Evolutionary conservation across 208 protist species (phyloP).

Genomic region (Crithidia brevicula): DNA sequence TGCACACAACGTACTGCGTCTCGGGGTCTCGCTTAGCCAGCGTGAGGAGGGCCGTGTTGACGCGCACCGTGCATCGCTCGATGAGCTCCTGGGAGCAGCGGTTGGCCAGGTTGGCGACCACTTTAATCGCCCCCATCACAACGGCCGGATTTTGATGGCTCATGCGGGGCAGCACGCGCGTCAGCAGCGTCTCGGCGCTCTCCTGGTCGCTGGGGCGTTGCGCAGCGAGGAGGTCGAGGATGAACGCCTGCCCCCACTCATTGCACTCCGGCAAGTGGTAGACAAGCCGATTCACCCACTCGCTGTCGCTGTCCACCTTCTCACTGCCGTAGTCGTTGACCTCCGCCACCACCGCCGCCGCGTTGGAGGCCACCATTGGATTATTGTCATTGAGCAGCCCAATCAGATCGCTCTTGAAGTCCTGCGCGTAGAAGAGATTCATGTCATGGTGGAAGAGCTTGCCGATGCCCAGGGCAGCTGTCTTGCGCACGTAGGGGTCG

Average conservation of each 20-base stretch:
- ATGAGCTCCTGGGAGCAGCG: constrained; percentile 62
- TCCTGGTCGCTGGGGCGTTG: constrained; percentile 62
- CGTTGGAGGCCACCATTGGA: constrained; percentile 98
- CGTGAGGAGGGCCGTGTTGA: constrained; percentile 96
- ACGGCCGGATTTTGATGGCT: constrained; percentile 98
- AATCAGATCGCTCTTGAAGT: constrained; percentile 88
- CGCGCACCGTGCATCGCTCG: constrained; percentile 82
- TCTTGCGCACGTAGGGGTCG: constrained; percentile 99
- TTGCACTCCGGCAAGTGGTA: constrained; percentile 96
- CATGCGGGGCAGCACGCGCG: constrained; percentile 96
- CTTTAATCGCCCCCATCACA: constrained; percentile 97
- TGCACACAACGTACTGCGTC: constrained; percentile 98
- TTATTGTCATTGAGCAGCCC: constrained; percentile 97
- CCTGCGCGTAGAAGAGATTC: constrained; percentile 95
- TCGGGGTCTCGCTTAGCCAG: constrained; percentile 89
- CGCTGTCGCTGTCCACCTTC: constrained; percentile 57
- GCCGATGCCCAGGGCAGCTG: constrained; percentile 97
- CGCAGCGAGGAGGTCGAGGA: constrained; percentile 96
- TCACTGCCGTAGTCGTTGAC: constrained; percentile 68
- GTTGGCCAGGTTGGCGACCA: constrained; percentile 81
- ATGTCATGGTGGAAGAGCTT: constrained; percentile 99
- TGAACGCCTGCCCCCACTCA: constrained; percentile 99
- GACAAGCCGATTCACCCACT: constrained; percentile 95
- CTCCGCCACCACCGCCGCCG: constrained; percentile 97
- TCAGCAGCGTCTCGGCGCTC: constrained; percentile 92